Evolutionary conservation across 2,329 filamentous ascomycete species (phyloP).

Genomic region (Neofusicoccum ribis): DNA sequence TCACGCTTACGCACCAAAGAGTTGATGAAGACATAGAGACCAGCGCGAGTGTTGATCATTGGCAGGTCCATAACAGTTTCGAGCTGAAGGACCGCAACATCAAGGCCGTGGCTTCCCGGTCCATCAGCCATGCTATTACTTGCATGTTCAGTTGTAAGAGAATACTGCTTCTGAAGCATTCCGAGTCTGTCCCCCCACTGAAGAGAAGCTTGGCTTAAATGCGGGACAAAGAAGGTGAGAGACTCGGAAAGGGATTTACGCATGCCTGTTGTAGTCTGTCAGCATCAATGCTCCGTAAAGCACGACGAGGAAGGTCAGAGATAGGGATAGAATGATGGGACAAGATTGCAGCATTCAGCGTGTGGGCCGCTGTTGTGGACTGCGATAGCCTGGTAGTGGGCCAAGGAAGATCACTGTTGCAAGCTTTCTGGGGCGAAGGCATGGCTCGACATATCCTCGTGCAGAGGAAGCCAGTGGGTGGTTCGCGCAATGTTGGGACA

Average conservation of each 20-base stretch:
- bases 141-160: slow-evolving; percentile 42
- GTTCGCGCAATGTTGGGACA: no score
- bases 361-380: no score
- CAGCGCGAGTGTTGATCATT: slow-evolving; percentile 73
- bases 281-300: no score
- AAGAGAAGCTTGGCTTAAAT: slow-evolving; percentile 59
- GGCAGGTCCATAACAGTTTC: slow-evolving; percentile 66
- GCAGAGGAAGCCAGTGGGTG: no score
- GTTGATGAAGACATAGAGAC: slow-evolving; percentile 82
- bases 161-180: slow-evolving; percentile 42
- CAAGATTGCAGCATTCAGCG: no score
- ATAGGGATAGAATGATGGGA: no score
- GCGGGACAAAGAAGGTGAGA: slow-evolving; percentile 34
- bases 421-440: no score
- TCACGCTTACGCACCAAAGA: slow-evolving; percentile 61
- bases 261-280: slow-evolving; percentile 26
- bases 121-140: slow-evolving; percentile 47
- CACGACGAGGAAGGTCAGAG: no score
- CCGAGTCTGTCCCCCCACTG: slow-evolving; percentile 44
- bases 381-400: no score
- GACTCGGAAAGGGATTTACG: slow-evolving; percentile 35
- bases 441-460: no score
- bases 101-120: slow-evolving; percentile 38
- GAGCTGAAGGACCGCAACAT: slow-evolving; percentile 51
- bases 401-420: no score